A percentile compares a stretch with the other conserved stretches of the same genome.
Evolutionary conservation across 495 filamentous ascomycete species (phyloP).

Genomic region (Penicillium diatomitis): DNA sequence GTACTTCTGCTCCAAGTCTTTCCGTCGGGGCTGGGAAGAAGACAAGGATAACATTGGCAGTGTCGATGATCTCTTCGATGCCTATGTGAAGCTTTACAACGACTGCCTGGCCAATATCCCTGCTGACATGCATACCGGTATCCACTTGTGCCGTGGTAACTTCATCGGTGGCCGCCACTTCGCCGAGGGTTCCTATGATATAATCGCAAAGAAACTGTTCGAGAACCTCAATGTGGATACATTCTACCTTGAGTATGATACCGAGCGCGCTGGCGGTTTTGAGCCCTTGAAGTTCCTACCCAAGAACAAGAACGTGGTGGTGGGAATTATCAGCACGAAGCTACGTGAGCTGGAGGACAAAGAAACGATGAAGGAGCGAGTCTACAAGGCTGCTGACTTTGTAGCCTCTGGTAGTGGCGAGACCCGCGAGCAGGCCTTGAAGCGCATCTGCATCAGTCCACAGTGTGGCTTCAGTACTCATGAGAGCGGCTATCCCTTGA

Average conservation of each 20-base stretch:
- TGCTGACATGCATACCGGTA: constrained; percentile 53
- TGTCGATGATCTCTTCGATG: constrained; percentile 44
- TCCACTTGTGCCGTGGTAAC: constrained; percentile 55
- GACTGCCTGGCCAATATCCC: constrained; percentile 46
- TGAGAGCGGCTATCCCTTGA: constrained; percentile 51
- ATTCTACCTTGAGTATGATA: constrained; percentile 64
- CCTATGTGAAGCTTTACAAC: constrained; percentile 57
- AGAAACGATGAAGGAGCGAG: constrained; percentile 46
- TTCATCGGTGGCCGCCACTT: constrained; percentile 46
- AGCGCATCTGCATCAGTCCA: constrained; percentile 54
- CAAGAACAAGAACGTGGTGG: constrained; percentile 54
- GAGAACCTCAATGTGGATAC: constrained; percentile 54
- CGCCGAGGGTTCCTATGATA: constrained; percentile 59
- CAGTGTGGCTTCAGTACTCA: constrained; percentile 64
- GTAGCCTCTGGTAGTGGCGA: constrained; percentile 41
- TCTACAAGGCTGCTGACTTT: constrained; percentile 51
- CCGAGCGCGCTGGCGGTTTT: constrained; percentile 56
- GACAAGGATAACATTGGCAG: constrained; percentile 46
- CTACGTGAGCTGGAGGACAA: constrained; percentile 53
- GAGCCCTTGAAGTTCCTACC: constrained; percentile 54
- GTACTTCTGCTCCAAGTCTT: constrained; percentile 54
- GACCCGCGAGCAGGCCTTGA: constrained; percentile 39
- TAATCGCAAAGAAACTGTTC: constrained; percentile 57
- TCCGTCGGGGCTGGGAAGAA: constrained; percentile 51
- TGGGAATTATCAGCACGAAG: constrained; percentile 60